Evolutionary conservation across 129 eudicot species (phyloP), one percentile per base, ranked within the genome.

Genomic region (Chrysanthemum lavandulifolium): DNA sequence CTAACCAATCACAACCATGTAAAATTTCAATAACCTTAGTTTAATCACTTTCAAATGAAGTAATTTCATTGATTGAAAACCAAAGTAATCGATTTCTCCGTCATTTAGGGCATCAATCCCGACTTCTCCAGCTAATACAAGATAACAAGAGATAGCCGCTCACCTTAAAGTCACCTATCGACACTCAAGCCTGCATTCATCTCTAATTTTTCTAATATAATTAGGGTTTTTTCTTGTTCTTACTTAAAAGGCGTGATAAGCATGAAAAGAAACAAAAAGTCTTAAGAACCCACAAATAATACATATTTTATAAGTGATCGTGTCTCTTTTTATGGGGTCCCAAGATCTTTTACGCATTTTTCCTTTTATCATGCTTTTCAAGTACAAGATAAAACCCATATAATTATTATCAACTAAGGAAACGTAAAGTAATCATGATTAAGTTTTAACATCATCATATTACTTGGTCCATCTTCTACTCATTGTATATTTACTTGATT

Each of bases 401-500:
- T 29, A 29, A 10, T n/a, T 2, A 33, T 6, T 13, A 33, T 14
- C 5, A 18, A 47, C 36, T 13, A 63, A 31, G 36, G 73, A 51
- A 51, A 68, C 27, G 9, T 13, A 25, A 25, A 51, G 36, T 2
- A 61, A 36, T 61, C 13, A 61, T 61, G 16, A 53, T 53, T 66
- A 66, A 66, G 16, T 27, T 14, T 15, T n/a, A 61, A 29, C 18
- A 4, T 49, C 60, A 9, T 61, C 70, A 29, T 48, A 49, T 55
- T 40, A 71, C 65, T 71, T 36, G 66, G 29, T 12, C 12, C 55
- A 13, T 2, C 4, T 65, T 71, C 58, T 47, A 72, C 50, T 49
- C 49, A 73, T 27, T 25, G 14, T 52, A 52, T 27, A 23, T 25
- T 51, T 10, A 40, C 73, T 69, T 50, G 73, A 12, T 40, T 18